Base-by-base conservation (phyloP, 768 basidiomycete species). In the Lactifluus piperatus region DNA sequence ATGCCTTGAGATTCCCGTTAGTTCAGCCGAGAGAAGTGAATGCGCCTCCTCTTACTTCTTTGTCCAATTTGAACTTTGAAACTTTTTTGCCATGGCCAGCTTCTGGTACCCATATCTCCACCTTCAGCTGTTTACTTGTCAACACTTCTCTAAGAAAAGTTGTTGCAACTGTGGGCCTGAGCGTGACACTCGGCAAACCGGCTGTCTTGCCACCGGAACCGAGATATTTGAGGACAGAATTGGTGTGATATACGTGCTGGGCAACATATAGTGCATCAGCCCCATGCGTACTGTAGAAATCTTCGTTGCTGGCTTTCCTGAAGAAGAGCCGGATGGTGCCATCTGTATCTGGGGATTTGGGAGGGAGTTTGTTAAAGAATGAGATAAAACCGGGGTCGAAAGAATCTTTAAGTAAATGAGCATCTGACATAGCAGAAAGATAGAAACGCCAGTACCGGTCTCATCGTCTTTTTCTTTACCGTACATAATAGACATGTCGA, bases 321-420 rank as follows among this genome's bases (percentile, higher is more conserved):
- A 86, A 83, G 70, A 98, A 97, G 16, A 99, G 82, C 13, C 97
- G 83, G 51, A 98, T 76, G 7, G 88, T 88, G 22, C 94, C 95
- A 8, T 80, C 58, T 0, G 68, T 79, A 55, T 84, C 84, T 5
- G 87, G 86, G 0, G 86, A 83, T 64, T 86, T 89, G 49, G 74
- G 68, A 0, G 81, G 81, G 5, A 91, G 75, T 44, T 75, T 79
- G 9, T 70, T 68, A 67, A 86, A 89, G 72, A 87, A 90, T 0
- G 79, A 71, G 66, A 87, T 80, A 69, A 97, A 95, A 0, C 88
- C 88, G 7, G 66, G 64, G 36, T 66, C 66, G 18, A 64, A 45
- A 29, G 39, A 62, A 24, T 64, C 57, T 53, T 36, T 18, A 24
- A 34, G 5, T 27, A 7, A 13, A 11, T 45, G 20, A 46, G 46